Percentiles rank a stretch among this genome's conserved stretches.
Evolutionary conservation across 2,329 filamentous ascomycete genomes (phyloP).

Genomic region (Annulohypoxylon truncatum): DNA sequence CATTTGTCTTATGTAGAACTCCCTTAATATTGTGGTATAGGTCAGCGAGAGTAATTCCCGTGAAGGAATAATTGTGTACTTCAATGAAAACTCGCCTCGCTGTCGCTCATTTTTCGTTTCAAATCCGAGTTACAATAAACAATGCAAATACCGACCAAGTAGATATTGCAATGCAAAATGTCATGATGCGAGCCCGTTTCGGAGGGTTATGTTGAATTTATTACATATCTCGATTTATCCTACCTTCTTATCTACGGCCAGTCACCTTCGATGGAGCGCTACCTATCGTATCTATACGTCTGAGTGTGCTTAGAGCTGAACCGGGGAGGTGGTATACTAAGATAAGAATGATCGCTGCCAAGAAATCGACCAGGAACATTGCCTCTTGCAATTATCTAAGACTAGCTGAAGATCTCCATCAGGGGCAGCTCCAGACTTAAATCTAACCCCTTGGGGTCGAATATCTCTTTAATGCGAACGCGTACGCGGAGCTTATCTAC

Average conservation of each 20-base stretch:
- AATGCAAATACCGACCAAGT: not conserved
- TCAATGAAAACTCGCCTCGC: not conserved
- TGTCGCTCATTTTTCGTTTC: not conserved
- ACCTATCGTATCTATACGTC: constrained; percentile 25
- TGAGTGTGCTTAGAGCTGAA: constrained; percentile 16
- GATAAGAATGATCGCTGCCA: constrained; percentile 20
- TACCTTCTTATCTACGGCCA: constrained; percentile 24
- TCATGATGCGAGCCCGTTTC: not conserved
- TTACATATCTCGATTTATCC: constrained; percentile 17
- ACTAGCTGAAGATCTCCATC: constrained; percentile 30
- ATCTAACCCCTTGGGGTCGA: constrained; percentile 15
- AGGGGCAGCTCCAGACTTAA: constrained; percentile 6
- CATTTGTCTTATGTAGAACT: too few species aligned
- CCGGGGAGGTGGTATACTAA: constrained; percentile 3
- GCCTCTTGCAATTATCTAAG: not conserved
- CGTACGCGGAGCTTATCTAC: constrained; percentile 30
- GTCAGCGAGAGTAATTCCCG: not conserved
- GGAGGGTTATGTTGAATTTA: constrained; percentile 10
- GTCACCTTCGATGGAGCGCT: not conserved
- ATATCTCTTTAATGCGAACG: constrained; percentile 2
- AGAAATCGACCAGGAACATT: constrained; percentile 14
- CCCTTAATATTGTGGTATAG: too few species aligned
- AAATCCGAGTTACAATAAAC: not conserved
- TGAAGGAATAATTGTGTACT: not conserved
- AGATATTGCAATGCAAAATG: not conserved